Base-by-base conservation (phyloP, 1,139 yeast genomes). In the Kodamaea fungicola region DNA sequence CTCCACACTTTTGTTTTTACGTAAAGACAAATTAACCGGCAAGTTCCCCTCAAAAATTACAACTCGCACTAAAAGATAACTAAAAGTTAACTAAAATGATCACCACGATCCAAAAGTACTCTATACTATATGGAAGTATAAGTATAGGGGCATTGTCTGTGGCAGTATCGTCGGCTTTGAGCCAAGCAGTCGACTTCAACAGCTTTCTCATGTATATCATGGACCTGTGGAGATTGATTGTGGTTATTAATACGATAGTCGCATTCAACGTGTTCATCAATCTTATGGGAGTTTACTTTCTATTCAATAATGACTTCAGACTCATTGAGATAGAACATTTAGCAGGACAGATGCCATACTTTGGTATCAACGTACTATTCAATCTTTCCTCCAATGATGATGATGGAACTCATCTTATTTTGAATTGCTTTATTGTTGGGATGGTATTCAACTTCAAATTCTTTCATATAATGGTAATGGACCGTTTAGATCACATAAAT, bases 231-330 rank as follows among this genome's bases (percentile, higher is more conserved):
- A 62, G 63, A 35, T 43, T 67, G 22, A 62, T 61, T 5, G 57
- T 64, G 7, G 40, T 66, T 8, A 44, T 67, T 33, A 67, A 67
- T 41, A 51, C 52, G 25, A 45, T 65, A 7, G 50, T 52, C 62
- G 80, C 38, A 58, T 61, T 16, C 51, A 69, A 34, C 62, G 67
- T 42, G 57, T 63, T 36, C 53, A 52, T 44, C 59, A 63, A 63
- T 46, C 52, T 61, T 47, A 64, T 62, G 39, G 63, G 67, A 51
- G 68, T 64, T 43, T 40, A 58, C 35, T 4, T 81, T 1, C 56
- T 89, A 33, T 89, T 89, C 64, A 96, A 96, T 1, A 81, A 79
- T 39, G 23, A 16, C 10, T 63, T 92, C 38, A 67, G 96, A 38
- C 64, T 80, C 23, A 70, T 86, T 32, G 98, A 92, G 55, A 62